Evolutionary conservation across 2,329 filamentous ascomycete genomes (phyloP), one percentile per base, ranked within the genome.

Genomic region (Orbilia oligospora): DNA sequence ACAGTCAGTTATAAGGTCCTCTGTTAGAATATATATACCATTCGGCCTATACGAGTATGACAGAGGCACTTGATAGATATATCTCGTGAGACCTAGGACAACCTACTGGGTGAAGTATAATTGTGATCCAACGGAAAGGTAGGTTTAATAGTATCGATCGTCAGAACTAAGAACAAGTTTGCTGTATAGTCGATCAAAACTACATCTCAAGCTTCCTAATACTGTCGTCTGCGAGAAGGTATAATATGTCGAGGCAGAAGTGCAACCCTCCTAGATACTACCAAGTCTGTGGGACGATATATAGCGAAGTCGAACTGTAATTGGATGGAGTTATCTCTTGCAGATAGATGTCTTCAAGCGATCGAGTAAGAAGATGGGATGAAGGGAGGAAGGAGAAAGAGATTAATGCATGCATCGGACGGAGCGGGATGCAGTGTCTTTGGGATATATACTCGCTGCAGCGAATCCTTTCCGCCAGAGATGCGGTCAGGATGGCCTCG

Each of bases 281-380:
- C 41, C 41, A 46, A 69, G 61, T 30, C 22, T 22, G 27, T 38
- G 18, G 46, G 64, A 64, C 55, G 22, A 75, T 61, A 75, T 61
- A 75, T 30, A 33, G 51, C 61, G 63, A 69, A 56, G 64, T 55
- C 64, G 64, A 55, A 44, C 67, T 67, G 38, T 75, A 68, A 75
- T 75, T 75, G 71, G 71, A 75, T 66, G 24, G 44, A 63, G 55
- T 51, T 49, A 30, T 64, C 53, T 75, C 53, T 75, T 75, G 64
- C 71, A 56, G 71, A 64, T 63, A 63, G 46, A 20, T 46, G 61
- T 63, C 33, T 69, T 69, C 71, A 75, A 75, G 71, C 71, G 71
- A 69, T 75, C 71, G 64, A 75, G 58, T 68, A 71, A 71, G 67
- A 71, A 77, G 67, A 67, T 77, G 49, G 66, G 73, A 77, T 77